Base-by-base conservation (phyloP, 768 basidiomycete species). In the Pisolithus orientalis region DNA sequence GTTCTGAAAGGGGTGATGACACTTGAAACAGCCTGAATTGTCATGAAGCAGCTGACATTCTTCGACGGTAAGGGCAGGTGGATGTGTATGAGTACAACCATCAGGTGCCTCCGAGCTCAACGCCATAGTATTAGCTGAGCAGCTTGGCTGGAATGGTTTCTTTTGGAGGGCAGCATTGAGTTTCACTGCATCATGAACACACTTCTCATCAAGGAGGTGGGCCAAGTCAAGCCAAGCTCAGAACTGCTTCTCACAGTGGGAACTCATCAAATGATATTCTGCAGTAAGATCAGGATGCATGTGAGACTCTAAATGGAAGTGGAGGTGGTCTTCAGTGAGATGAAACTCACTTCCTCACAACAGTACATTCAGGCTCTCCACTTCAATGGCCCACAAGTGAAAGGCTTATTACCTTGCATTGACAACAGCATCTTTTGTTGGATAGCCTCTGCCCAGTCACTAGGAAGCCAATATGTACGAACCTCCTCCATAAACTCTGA, bases 1-100 rank as follows among this genome's bases (percentile, higher is more conserved):
- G 2, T 21, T 21, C 21, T 21, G 21, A 2, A 21, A 21, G 21
- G 2, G 21, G 2, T 21, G 21, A 21, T 21, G 21, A 34, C 68
- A 70, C n/a, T 66, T 62, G 50, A 58, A 51, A 32, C 70, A 70
- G 0, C 68, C 62, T 2, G 53, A 27, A 29, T 63, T 53, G 0
- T 61, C 52, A 0, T 13, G 5, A 0, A 70, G 54, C 0, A 64
- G 47, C 0, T 48, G 8, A 0, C 49, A 43, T 48, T 70, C 62
- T 0, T 42, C 39, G 0, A 38, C 28, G 0, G 59, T 65, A 0
- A 59, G 50, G 3, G 50, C 7, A 4, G 60, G 56, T 2, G 54
- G 37, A 28, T 25, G 39, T 21, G 38, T 11, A 16, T 13, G 11
- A 3, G 17, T 25, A 16, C 3, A 2, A 16, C 16, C 8, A 38